Base-by-base conservation (phyloP, 805 yeast genomes). In the Lachancea lanzarotensis region DNA sequence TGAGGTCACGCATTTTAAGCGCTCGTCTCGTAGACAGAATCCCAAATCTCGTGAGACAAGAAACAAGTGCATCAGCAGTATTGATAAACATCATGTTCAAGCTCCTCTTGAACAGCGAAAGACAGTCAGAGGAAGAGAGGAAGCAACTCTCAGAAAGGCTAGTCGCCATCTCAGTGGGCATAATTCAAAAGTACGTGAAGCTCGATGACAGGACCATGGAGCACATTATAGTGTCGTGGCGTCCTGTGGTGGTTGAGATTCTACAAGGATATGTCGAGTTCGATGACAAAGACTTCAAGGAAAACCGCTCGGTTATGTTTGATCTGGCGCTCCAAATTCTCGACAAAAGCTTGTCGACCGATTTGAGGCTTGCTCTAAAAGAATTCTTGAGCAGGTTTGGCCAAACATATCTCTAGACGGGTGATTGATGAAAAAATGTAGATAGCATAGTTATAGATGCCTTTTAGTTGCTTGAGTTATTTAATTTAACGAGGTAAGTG, bases 21-120 rank as follows among this genome's bases (percentile, higher is more conserved):
- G 86, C 93, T 2, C 96, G 96, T 1, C 82, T 89, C 34, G 91
- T 90, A 66, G 95, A 88, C 57, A 82, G 90, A 59, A 74, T 91
- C 45, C 98, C 99, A 17, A 95, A 93, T 55, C 68, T 93, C 55
- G 69, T 90, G 55, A 85, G 86, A 55, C 98, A 95, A 65, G 98
- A 95, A 64, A 81, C 95, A 0, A 79, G 88, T 30, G 80, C 96
- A 0, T 82, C 95, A 1, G 91, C 95, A 1, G 95, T 89, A 1
- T 84, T 81, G 61, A 80, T 91, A 51, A 81, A 82, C 55, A 75
- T 90, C 38, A 72, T 86, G 71, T 86, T 91, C 72, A 75, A 84
- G 55, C 69, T 91, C 57, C 89, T 87, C 62, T 49, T 63, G 49
- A 63, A 63, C 39, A 40, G 45, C 18, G 56, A 48, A 19, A 29